Evolutionary conservation across 2,329 filamentous ascomycete species (phyloP), one percentile per base, ranked within the genome.

Genomic region (Pestalotiopsis sp.): DNA sequence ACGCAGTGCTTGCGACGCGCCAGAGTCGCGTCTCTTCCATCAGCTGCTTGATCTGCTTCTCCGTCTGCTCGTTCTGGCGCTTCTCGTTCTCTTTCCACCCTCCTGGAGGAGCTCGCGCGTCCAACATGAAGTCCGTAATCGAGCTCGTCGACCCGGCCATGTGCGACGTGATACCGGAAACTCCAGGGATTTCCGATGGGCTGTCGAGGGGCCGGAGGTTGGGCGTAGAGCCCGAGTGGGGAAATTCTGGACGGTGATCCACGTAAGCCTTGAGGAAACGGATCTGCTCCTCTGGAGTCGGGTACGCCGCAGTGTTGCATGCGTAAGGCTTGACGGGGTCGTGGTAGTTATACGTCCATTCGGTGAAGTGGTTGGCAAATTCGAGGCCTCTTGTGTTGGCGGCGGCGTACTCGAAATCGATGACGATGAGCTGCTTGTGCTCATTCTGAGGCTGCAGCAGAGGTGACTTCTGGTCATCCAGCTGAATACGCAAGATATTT

Each of bases 311-410:
- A 4, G 87, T 87, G 75, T 91, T 90, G 84, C 93, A 95, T 31
- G 85, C 88, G 82, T 89, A 90, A 0, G 93, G 84, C 39, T 81
- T 82, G 36, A 84, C 82, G 3, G 89, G 80, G 77, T 96, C 91
- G 78, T 98, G 95, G 81, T 99, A 99, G 81, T 99, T 95, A 85
- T 98, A 98, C 74, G 93, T 93, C 96, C 96, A 99, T 81, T 99
- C 96, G 1, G 93, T 93, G 81, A 99, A 99, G 81, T 99, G 96
- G 79, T 99, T 99, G 69, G 94, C 96, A 78, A 99, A 98, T 80
- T 99, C 96, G 17, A 94, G 85, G 1, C 94, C 96, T 0, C 90
- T 90, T 0, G 91, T 86, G 78, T 98, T 99, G 68, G 95, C 94
- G 2, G 91, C 95, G 1, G 96, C 93, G 78, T 99, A 99, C 77